Conservation (phyloP, 345 rosid species). For the Ceriops tagal region DNA sequence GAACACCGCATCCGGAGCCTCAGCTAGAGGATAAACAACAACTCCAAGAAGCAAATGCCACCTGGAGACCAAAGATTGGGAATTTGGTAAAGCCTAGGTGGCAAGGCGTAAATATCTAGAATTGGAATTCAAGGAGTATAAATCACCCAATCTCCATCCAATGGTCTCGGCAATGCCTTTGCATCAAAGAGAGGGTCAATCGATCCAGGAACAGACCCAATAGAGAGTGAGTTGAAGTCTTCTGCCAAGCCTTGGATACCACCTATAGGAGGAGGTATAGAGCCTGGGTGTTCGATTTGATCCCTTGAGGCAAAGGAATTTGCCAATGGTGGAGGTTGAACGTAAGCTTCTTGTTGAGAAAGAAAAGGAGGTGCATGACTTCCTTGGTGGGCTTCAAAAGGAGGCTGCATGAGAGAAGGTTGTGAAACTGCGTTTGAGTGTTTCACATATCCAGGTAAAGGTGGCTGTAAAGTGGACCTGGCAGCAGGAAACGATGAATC, state of each 20-base stretch:
- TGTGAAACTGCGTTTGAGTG: conserved; percentile 44
- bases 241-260: conserved; percentile 65
- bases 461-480: conserved; percentile 40
- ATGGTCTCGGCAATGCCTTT: conserved; percentile 77
- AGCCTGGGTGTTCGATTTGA: conserved; percentile 54
- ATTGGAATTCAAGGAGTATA: conserved; percentile 71
- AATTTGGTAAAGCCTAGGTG: conserved; percentile 78
- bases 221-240: conserved; percentile 74
- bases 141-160: conserved; percentile 75
- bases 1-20: conserved; percentile 81
- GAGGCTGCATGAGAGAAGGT: conserved; percentile 46
- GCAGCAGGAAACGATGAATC: conserved; percentile 41
- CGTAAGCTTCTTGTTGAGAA: conserved; percentile 52
- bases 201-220: conserved; percentile 78
- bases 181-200: conserved; percentile 69
- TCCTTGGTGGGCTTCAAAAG: conserved; percentile 53
- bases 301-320: conserved; percentile 42
- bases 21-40: conserved; percentile 96
- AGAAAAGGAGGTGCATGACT: conserved; percentile 43
- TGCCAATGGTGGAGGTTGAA: conserved; percentile 35
- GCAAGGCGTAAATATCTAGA: conserved; percentile 83
- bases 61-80: conserved; percentile 84
- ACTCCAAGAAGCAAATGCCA: conserved; percentile 99
- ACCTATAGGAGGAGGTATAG: conserved; percentile 53
- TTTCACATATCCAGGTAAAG: conserved; percentile 61